Percentiles rank a stretch among this genome's conserved stretches.
phyloP scores from a whole-genome alignment of 1,284 basidiomycete genomes.

The Baeospora myosura region DNA sequence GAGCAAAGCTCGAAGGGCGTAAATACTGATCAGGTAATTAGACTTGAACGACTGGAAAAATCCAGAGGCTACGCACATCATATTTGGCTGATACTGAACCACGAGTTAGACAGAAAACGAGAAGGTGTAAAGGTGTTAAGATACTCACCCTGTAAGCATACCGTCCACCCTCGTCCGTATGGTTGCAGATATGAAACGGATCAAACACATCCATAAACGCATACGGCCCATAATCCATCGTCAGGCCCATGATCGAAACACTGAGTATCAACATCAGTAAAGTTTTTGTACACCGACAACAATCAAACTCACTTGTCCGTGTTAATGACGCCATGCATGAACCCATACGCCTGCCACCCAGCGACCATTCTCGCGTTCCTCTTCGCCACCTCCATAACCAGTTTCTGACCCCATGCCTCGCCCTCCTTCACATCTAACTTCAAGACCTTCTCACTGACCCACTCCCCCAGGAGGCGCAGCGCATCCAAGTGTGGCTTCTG shows the following conservation, averaged over 20 bases:
- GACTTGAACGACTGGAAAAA: constrained; percentile 5
- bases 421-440: constrained; percentile 40
- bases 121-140: no score
- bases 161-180: constrained; percentile 79
- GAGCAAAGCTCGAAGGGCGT: constrained; percentile 71
- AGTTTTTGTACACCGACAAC: not conserved
- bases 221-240: constrained; percentile 93
- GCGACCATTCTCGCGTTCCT: constrained; percentile 90
- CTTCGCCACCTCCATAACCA: constrained; percentile 72
- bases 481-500: constrained; percentile 72
- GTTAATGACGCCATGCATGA: constrained; percentile 94
- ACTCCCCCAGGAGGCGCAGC: constrained; percentile 67
- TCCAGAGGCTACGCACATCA: constrained; percentile 36
- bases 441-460: constrained; percentile 57
- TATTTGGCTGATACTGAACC: constrained; percentile 43
- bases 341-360: constrained; percentile 90
- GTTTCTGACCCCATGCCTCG: constrained; percentile 57
- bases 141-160: constrained; percentile 76
- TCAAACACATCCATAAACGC: constrained; percentile 95
- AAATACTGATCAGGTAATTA: constrained; percentile 42
- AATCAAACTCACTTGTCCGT: constrained; percentile 73
- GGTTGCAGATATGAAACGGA: constrained; percentile 85
- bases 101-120: constrained; percentile 3
- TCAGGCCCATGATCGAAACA: constrained; percentile 80
- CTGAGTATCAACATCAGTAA: constrained; percentile 30